These are phyloP conservation scores for Giardia duodenalis DNA, from an alignment of 208 protist genomes.

Conservation along the genomic window DNA sequence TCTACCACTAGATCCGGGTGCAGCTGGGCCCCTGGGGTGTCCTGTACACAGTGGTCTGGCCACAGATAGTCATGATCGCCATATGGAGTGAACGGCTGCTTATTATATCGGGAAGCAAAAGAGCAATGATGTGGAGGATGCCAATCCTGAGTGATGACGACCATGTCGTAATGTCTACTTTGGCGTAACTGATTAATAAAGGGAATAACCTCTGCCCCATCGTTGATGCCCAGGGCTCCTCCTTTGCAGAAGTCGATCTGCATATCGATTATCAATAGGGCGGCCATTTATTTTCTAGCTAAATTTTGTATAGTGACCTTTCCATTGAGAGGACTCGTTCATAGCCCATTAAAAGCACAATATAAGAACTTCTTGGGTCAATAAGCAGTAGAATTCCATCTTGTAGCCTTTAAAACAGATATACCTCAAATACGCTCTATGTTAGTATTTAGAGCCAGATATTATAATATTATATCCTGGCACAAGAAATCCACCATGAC, in stretches of 20 bases:
- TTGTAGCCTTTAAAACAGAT: no score
- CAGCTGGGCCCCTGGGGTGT: neutral
- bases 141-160: neutral
- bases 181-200: neutral
- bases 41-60: neutral
- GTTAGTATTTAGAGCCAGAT: no score
- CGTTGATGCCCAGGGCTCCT: neutral
- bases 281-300: no score
- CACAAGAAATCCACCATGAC: no score
- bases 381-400: no score
- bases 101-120: neutral
- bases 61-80: neutral
- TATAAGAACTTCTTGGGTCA: no score
- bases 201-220: neutral
- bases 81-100: neutral
- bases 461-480: no score
- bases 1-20: neutral
- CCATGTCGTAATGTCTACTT: neutral
- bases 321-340: no score
- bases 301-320: no score
- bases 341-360: no score
- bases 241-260: neutral
- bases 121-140: neutral
- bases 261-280: neutral
- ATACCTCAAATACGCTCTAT: no score